phyloP scores from a whole-genome alignment of 345 rosid genomes.

The Aurinia saxatilis region DNA sequence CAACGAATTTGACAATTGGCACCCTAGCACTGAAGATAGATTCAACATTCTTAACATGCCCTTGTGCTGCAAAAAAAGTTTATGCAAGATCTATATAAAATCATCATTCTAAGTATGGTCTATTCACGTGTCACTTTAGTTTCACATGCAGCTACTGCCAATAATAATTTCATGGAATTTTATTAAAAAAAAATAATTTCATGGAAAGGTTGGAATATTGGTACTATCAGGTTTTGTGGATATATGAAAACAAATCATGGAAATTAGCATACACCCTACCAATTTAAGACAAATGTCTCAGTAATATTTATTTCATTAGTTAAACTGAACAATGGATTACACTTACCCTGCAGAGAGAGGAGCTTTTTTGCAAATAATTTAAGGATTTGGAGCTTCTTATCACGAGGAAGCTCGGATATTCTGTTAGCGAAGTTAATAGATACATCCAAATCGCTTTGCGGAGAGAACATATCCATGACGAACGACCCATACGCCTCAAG shows the following conservation, averaged over 20 bases:
- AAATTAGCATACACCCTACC: neutral
- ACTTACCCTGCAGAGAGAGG: conserved; percentile 31
- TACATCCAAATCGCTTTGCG: conserved; percentile 42
- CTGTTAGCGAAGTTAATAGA: conserved; percentile 34
- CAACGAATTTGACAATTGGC: conserved; percentile 45
- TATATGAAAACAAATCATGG: too few species aligned
- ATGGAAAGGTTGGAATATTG: too few species aligned
- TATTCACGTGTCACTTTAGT: neutral
- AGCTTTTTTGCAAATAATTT: conserved; percentile 31
- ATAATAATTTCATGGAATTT: too few species aligned
- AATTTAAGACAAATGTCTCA: neutral
- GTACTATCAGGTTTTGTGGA: too few species aligned
- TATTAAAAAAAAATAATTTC: too few species aligned
- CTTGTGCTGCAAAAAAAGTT: conserved; percentile 30
- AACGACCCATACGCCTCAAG: conserved; percentile 50
- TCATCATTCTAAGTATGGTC: neutral
- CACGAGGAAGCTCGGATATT: conserved; percentile 25
- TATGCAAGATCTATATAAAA: neutral
- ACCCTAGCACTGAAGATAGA: conserved; percentile 41
- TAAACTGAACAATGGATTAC: neutral
- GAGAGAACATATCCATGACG: conserved; percentile 39
- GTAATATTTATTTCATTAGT: neutral
- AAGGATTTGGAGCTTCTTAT: conserved; percentile 33
- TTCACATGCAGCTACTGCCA: neutral
- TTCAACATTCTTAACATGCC: conserved; percentile 34